These are phyloP conservation scores for Auriscalpium microsporum DNA, from an alignment of 768 basidiomycete genomes.

Conservation along the genomic window DNA sequence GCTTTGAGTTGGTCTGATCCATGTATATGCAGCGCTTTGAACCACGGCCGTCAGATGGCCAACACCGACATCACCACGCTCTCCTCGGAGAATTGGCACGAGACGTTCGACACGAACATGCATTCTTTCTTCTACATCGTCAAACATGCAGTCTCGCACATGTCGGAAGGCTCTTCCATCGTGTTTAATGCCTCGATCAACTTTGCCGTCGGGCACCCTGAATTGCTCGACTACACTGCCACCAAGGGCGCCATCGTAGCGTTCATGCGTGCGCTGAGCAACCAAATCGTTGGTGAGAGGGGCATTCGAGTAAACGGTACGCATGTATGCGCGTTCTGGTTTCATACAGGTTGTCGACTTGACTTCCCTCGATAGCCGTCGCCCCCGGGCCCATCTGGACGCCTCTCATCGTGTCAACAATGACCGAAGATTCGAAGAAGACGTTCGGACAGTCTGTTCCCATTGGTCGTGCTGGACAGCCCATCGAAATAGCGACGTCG, in stretches of 20 bases:
- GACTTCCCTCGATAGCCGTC: conserved; percentile 22
- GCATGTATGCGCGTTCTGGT: neutral
- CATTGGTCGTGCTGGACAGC: conserved; percentile 42
- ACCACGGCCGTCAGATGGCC: conserved; percentile 37
- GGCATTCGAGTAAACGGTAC: conserved; percentile 38
- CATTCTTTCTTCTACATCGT: conserved; percentile 39
- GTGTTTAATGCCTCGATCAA: conserved; percentile 39
- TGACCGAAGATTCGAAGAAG: conserved; percentile 27
- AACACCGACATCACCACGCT: conserved; percentile 29
- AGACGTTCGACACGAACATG: conserved; percentile 31
- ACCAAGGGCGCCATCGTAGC: conserved; percentile 46
- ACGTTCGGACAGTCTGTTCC: conserved; percentile 27
- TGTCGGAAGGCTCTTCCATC: conserved; percentile 32
- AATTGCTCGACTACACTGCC: conserved; percentile 45
- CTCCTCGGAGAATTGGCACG: conserved; percentile 34
- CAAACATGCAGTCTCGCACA: conserved; percentile 37
- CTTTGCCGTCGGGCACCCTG: conserved; percentile 34
- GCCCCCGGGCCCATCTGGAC: conserved; percentile 42
- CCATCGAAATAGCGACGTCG: conserved; percentile 40
- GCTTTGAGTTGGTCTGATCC: neutral
- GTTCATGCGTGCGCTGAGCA: conserved; percentile 39
- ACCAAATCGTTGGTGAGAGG: conserved; percentile 42
- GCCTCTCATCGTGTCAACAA: conserved; percentile 34
- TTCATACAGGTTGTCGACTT: neutral
- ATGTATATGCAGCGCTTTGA: conserved; percentile 25